Evolutionary conservation across 371 early-diverging fungal genomes (phyloP).

Genomic region (Saksenaea oblongispora): DNA sequence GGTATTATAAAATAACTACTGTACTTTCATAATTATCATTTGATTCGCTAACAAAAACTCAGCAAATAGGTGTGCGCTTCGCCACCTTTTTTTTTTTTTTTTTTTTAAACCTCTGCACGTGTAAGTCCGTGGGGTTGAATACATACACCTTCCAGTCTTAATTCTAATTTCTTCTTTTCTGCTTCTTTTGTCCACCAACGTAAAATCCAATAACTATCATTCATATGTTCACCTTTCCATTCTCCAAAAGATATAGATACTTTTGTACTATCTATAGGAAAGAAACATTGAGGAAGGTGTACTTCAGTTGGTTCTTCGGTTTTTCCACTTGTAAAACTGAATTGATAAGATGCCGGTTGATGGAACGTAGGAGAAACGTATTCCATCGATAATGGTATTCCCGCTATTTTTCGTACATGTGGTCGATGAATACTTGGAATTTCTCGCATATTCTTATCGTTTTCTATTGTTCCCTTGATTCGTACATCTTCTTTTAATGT

Average conservation of each 20-base stretch:
- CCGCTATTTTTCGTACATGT: conserved; percentile 32
- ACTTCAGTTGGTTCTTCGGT: conserved; percentile 35
- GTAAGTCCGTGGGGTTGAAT: not conserved
- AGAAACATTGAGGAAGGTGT: conserved; percentile 42
- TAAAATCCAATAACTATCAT: conserved; percentile 20
- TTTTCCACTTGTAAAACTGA: conserved; percentile 7
- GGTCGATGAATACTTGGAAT: conserved; percentile 40
- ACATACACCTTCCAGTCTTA: not conserved
- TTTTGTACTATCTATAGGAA: conserved; percentile 22
- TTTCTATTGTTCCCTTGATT: not conserved
- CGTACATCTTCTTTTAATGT: not conserved
- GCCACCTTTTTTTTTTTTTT: not conserved
- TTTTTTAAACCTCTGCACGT: not conserved
- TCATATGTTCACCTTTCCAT: conserved; percentile 8
- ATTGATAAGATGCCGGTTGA: conserved; percentile 23
- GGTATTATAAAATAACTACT: not conserved
- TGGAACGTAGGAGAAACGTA: conserved; percentile 32
- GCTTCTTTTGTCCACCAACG: conserved; percentile 9
- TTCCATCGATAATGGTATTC: conserved; percentile 29
- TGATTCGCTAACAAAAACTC: not conserved
- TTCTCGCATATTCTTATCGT: conserved; percentile 22
- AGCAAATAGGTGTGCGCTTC: not conserved
- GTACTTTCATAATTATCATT: not conserved
- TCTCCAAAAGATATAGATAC: conserved; percentile 11
- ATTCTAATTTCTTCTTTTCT: not conserved